Evolutionary conservation across 1,284 basidiomycete genomes (phyloP).

Genomic region (Irpex lacteus): DNA sequence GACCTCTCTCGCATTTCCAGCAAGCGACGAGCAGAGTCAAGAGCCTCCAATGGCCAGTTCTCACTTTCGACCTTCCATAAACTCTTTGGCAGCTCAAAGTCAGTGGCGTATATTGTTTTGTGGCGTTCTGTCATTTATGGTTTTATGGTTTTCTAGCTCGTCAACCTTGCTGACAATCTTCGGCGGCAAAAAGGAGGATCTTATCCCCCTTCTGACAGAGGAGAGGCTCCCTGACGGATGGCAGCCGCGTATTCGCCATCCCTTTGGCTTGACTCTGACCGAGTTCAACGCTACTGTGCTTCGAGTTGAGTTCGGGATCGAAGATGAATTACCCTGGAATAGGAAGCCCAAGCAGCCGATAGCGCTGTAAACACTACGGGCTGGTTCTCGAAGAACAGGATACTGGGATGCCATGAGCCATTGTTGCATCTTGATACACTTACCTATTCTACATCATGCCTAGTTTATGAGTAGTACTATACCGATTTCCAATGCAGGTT

Average conservation of each 20-base stretch:
- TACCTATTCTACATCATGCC: background rate
- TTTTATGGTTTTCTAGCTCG: conserved; percentile 34
- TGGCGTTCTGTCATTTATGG: background rate
- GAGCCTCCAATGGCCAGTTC: conserved; percentile 52
- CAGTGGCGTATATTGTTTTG: conserved; percentile 22
- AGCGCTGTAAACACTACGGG: background rate
- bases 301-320: conserved; percentile 47
- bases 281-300: conserved; percentile 56
- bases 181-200: conserved; percentile 56
- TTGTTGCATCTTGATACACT: too few relatives aligned
- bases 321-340: conserved; percentile 25
- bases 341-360: background rate
- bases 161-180: conserved; percentile 61
- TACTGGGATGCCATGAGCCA: background rate
- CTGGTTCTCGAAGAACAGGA: background rate
- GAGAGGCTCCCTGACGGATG: conserved; percentile 69
- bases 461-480: background rate
- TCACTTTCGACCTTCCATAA: conserved; percentile 47
- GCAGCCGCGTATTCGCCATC: conserved; percentile 56
- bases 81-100: conserved; percentile 69
- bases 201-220: conserved; percentile 54
- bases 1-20: conserved; percentile 57
- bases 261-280: conserved; percentile 56
- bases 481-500: background rate
- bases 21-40: conserved; percentile 57